phyloP scores from a whole-genome alignment of 345 rosid genomes.

The Heritiera fomes region DNA sequence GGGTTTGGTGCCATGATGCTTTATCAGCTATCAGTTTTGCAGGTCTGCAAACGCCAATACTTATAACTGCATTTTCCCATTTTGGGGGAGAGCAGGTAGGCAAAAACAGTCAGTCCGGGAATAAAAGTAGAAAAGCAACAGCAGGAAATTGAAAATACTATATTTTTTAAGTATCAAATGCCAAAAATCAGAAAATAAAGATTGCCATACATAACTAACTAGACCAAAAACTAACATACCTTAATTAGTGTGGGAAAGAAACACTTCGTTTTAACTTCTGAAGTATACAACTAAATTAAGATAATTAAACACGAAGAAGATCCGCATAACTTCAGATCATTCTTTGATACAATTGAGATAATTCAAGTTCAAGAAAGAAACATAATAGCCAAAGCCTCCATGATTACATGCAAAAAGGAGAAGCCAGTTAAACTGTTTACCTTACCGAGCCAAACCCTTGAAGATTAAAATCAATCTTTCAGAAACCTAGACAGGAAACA shows the following conservation, averaged over 20 bases:
- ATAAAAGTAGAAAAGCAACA: not conserved
- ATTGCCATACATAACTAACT: not conserved
- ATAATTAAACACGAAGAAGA: not conserved
- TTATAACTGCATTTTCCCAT: slow-evolving; percentile 2
- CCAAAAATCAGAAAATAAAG: not conserved
- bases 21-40: not conserved
- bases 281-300: not conserved
- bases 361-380: slow-evolving; percentile 14
- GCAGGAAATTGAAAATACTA: slow-evolving; percentile 1
- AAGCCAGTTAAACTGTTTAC: not conserved
- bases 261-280: not conserved
- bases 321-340: not conserved
- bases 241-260: not conserved
- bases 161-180: not conserved
- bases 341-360: not conserved
- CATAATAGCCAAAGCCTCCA: not conserved
- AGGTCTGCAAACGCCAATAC: slow-evolving; percentile 8
- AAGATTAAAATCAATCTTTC: not conserved
- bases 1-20: slow-evolving; percentile 58
- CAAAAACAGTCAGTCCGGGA: not conserved
- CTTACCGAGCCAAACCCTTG: not conserved
- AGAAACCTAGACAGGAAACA: not conserved
- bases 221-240: not conserved
- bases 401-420: not conserved
- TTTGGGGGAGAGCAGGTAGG: not conserved